These are phyloP conservation scores for Suillus cothurnatus DNA, from an alignment of 768 basidiomycete species.

Conservation along the genomic window DNA sequence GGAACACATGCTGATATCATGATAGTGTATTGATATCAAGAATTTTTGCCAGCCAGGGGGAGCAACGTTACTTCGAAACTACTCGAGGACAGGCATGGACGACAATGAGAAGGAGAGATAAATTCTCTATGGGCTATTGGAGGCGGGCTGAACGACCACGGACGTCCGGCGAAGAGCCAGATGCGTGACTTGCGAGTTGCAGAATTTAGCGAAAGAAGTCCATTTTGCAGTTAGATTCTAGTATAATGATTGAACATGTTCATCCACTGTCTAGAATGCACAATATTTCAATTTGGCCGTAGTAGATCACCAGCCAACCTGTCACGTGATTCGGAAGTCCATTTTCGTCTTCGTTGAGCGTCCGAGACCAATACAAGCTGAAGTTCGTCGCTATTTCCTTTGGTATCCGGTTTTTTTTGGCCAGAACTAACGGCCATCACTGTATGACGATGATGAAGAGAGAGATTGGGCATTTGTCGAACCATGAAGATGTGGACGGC, in stretches of 20 bases:
- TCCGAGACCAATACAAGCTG: constrained; percentile 32
- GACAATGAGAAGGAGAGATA: constrained; percentile 8
- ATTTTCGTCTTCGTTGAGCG: constrained; percentile 25
- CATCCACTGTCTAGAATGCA: neutral
- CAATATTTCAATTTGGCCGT: neutral
- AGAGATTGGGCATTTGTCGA: constrained; percentile 45
- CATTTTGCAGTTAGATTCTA: neutral
- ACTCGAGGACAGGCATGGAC: constrained; percentile 35
- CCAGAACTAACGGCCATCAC: neutral
- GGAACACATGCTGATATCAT: neutral
- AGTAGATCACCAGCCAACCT: neutral
- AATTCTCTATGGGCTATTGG: constrained; percentile 68
- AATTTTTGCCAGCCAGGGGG: constrained; percentile 60
- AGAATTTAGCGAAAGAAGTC: neutral
- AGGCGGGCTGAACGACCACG: constrained; percentile 75
- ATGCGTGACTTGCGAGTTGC: constrained; percentile 55
- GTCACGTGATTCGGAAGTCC: constrained; percentile 31
- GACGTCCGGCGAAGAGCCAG: constrained; percentile 52
- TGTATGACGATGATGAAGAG: constrained; percentile 49
- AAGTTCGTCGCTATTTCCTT: constrained; percentile 30
- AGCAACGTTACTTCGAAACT: constrained; percentile 50
- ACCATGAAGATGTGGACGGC: constrained; percentile 43
- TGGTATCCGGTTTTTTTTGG: constrained; percentile 17
- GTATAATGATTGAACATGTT: neutral
- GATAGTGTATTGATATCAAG: neutral